Evolutionary conservation across 2,329 filamentous ascomycete species (phyloP).

Genomic region (Penicillium fuscoglaucum): DNA sequence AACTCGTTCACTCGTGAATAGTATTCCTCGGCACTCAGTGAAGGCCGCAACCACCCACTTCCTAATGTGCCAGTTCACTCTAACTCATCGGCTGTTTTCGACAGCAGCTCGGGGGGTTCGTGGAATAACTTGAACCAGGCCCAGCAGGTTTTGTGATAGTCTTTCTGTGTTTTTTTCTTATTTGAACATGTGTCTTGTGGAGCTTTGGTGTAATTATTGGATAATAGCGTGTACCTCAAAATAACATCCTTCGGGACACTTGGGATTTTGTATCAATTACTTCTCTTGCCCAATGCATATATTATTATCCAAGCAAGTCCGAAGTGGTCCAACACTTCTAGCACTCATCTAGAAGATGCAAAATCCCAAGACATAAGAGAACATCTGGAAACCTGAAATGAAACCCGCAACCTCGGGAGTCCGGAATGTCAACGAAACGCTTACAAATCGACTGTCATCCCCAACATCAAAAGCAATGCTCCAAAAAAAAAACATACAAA

Average conservation of each 20-base stretch:
- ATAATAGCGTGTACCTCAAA: not conserved
- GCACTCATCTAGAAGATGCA: not conserved
- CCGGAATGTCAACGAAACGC: not conserved
- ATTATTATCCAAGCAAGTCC: not conserved
- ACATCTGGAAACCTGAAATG: too few species aligned
- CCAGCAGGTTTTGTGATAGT: conserved; percentile 21
- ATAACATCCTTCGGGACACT: not conserved
- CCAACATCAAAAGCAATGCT: not conserved
- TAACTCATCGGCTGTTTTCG: conserved; percentile 16
- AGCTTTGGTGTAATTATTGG: not conserved
- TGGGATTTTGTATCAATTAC: not conserved
- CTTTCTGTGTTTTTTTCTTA: not conserved
- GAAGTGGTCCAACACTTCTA: not conserved
- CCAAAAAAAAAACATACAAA: not conserved
- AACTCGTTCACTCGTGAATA: conserved; percentile 15
- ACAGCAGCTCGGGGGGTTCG: conserved; percentile 3
- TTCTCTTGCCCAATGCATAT: not conserved
- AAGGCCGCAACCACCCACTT: conserved; percentile 19
- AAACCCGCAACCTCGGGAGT: not conserved
- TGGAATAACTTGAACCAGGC: conserved; percentile 24
- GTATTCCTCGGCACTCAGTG: conserved; percentile 35
- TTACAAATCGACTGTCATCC: conserved; percentile 7
- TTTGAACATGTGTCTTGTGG: not conserved
- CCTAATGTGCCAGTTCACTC: conserved; percentile 10
- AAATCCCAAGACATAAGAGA: not conserved